Percentiles rank a stretch among this genome's conserved stretches.
phyloP scores from a whole-genome alignment of 805 yeast genomes.

The Yamadazyma phyllophila region DNA sequence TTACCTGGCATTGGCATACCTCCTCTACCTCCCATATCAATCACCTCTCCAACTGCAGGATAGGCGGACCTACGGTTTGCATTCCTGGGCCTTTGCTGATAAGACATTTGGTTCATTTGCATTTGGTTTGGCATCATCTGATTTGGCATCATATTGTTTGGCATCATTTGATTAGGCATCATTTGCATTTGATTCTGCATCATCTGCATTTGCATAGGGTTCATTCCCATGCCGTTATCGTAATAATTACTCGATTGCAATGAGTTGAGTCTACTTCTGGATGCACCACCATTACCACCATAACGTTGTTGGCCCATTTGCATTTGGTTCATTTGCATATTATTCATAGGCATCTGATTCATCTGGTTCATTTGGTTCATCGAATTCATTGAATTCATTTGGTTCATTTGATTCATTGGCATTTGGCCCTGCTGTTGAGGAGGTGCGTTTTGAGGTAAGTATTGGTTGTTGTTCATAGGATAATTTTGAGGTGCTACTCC shows the following conservation, averaged over 20 bases:
- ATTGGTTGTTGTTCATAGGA: background rate
- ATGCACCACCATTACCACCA: background rate
- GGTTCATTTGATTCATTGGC: constrained; percentile 8
- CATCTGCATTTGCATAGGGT: constrained; percentile 13
- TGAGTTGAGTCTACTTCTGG: constrained; percentile 15
- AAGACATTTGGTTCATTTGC: constrained; percentile 11
- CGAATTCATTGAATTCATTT: constrained; percentile 11
- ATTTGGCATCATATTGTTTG: constrained; percentile 7
- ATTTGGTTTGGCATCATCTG: constrained; percentile 9
- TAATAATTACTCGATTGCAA: constrained; percentile 13
- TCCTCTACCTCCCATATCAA: constrained; percentile 47
- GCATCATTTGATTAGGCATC: constrained; percentile 9
- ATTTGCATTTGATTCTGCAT: constrained; percentile 10
- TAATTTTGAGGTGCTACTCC: background rate
- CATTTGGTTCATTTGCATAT: constrained; percentile 4
- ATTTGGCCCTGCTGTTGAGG: background rate
- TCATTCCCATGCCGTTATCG: constrained; percentile 10
- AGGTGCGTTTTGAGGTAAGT: background rate
- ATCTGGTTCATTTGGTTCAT: constrained; percentile 13
- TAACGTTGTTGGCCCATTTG: constrained; percentile 4
- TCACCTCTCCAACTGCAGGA: constrained; percentile 30
- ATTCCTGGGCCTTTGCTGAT: constrained; percentile 24
- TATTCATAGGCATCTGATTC: constrained; percentile 8
- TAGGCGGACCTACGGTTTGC: constrained; percentile 36
- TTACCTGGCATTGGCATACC: constrained; percentile 44